Evolutionary conservation across 495 filamentous ascomycete genomes (phyloP).

Genomic region (Clohesyomyces aquaticus): DNA sequence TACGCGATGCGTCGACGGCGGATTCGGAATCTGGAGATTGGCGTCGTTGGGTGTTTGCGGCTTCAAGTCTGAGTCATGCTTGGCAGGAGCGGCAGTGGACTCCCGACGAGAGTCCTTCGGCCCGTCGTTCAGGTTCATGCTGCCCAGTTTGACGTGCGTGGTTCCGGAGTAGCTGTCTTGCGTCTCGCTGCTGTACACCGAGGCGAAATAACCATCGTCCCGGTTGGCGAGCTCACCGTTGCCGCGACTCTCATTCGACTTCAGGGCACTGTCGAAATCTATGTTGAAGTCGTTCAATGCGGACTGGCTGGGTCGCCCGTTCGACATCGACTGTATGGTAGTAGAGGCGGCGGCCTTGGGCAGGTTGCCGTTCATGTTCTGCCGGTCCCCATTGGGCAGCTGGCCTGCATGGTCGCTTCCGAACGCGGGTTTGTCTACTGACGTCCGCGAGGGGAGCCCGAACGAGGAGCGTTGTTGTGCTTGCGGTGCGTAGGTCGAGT

Average conservation of each 20-base stretch:
- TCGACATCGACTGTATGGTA: constrained; percentile 32
- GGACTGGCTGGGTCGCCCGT: constrained; percentile 29
- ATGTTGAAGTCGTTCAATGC: constrained; percentile 1
- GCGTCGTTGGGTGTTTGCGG: constrained; percentile 14
- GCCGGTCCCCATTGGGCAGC: constrained; percentile 35
- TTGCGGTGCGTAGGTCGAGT: constrained; percentile 19
- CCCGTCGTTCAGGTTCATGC: constrained; percentile 15
- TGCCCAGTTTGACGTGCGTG: constrained; percentile 35
- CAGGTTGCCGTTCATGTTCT: constrained; percentile 35
- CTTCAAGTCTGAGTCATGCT: constrained; percentile 23
- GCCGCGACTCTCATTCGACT: constrained; percentile 24
- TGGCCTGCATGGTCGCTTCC: constrained; percentile 26
- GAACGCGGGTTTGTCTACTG: constrained; percentile 19
- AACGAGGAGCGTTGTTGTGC: background rate
- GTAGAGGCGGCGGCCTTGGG: constrained; percentile 28
- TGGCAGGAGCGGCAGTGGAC: constrained; percentile 4
- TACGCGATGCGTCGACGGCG: constrained; percentile 64
- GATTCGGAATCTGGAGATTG: constrained; percentile 47
- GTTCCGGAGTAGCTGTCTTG: constrained; percentile 32
- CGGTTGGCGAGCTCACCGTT: constrained; percentile 11
- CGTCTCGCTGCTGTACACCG: constrained; percentile 27
- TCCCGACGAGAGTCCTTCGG: constrained; percentile 22
- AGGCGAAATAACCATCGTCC: constrained; percentile 40
- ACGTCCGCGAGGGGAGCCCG: constrained; percentile 25
- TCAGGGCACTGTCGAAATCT: constrained; percentile 25